Base-by-base conservation (phyloP, 345 rosid species). In the Citrus unshiu region DNA sequence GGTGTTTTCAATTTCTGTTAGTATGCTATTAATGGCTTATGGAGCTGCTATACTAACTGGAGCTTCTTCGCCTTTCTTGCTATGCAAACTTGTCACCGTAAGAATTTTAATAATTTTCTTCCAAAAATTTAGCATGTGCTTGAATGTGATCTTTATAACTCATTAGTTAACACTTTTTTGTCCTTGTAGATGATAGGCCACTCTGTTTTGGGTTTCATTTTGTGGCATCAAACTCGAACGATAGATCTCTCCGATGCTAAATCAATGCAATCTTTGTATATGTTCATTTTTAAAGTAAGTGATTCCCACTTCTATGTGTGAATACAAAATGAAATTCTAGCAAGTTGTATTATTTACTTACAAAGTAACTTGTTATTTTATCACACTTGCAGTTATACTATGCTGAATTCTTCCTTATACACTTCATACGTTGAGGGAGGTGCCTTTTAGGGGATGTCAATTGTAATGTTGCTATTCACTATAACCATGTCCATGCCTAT, bases 1-100 rank as follows among this genome's bases (percentile, higher is more conserved):
- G 85, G 83, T 80, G 0, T 78, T 82, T 32, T 75, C 85, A 80
- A 51, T 82, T 1, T 82, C 85, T 67, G 81, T 77, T 21, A 70
- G 74, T 32, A 77, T 82, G 85, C 69, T 85, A 60, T 67, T 82
- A 10, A 9, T 77, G 29, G 82, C 82, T 2, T 80, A 82, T 61
- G 87, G 83, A 40, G 83, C 80, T 60, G 80, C 83, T 2, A 49
- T 80, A 69, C 60, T 16, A 21, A 46, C 71, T 3, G 87, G 87
- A 69, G 78, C 80, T 70, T 79, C 73, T 71, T 77, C 83, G 30
- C 56, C 82, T 27, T 66, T 34, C 59, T 66, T 68, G 4, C 70
- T 71, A 19, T 71, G 57, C 78, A 82, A 82, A 77, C 43, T 80
- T 68, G 74, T 81, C 69, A 80, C 75, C 5, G 87, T 82, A 71